Evolutionary conservation across 768 basidiomycete genomes (phyloP).

Genomic region (Pseudohyphozyma bogoriensis): DNA sequence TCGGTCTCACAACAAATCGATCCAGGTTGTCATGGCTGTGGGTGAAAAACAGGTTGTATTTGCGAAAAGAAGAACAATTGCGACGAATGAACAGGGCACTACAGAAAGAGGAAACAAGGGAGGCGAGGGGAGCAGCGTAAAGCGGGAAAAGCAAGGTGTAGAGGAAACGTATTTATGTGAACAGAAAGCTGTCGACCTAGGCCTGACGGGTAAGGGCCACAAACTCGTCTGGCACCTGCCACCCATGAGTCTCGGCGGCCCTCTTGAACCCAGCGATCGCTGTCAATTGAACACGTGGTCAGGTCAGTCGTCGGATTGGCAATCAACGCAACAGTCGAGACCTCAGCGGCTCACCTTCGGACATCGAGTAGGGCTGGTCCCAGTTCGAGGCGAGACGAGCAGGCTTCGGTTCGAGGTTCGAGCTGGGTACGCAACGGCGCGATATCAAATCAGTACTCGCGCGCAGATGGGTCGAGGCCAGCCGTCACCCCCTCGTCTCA

Average conservation of each 20-base stretch:
- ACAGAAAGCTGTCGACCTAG: too few relatives aligned
- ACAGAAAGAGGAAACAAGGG: too few relatives aligned
- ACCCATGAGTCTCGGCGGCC: slow-evolving; percentile 53
- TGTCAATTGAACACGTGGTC: slow-evolving; percentile 40
- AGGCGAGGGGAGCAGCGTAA: not conserved
- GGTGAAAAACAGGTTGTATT: too few relatives aligned
- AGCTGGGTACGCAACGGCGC: slow-evolving; percentile 29
- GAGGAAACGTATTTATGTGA: too few relatives aligned
- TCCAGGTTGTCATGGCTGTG: too few relatives aligned
- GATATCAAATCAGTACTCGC: not conserved
- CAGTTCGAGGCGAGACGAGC: slow-evolving; percentile 50
- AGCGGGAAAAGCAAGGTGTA: not conserved
- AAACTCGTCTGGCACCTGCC: not conserved
- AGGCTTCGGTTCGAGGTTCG: slow-evolving; percentile 55
- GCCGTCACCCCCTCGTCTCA: not conserved
- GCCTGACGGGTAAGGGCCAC: not conserved
- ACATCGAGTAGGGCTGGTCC: slow-evolving; percentile 29
- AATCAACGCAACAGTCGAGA: slow-evolving; percentile 32
- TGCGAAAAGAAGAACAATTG: too few relatives aligned
- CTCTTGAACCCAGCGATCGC: slow-evolving; percentile 56
- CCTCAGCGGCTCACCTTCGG: not conserved
- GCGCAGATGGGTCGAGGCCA: not conserved
- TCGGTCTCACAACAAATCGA: too few relatives aligned
- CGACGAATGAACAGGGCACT: too few relatives aligned
- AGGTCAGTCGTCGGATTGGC: too few relatives aligned